Conservation (phyloP, 805 yeast genomes). For the Starmerella geochares region DNA sequence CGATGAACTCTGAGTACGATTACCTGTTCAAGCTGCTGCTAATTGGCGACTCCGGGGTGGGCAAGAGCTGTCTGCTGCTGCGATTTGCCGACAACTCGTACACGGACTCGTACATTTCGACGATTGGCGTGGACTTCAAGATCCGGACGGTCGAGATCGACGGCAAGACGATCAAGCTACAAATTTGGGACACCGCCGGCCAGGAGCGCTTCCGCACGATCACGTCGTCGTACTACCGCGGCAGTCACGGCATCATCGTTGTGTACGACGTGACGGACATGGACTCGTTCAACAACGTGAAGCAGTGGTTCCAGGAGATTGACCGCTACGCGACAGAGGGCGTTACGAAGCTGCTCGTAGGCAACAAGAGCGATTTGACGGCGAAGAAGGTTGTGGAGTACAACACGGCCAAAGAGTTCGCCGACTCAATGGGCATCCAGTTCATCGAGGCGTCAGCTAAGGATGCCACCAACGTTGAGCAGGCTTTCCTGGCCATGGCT, state of each 20-base stretch:
- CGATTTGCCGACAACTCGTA: slow-evolving; percentile 96
- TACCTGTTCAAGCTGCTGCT: slow-evolving; percentile 86
- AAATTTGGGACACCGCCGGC: slow-evolving; percentile 99
- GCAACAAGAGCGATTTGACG: slow-evolving; percentile 88
- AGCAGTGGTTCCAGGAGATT: slow-evolving; percentile 97
- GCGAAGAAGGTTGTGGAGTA: slow-evolving; percentile 94
- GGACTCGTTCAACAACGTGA: slow-evolving; percentile 75
- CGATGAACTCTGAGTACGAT: slow-evolving; percentile 64
- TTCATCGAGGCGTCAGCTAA: slow-evolving; percentile 94
- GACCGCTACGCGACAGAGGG: slow-evolving; percentile 98
- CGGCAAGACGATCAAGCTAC: slow-evolving; percentile 93
- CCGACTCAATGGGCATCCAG: slow-evolving; percentile 88
- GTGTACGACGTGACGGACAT: slow-evolving; percentile 98
- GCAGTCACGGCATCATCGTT: slow-evolving; percentile 96
- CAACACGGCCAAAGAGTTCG: slow-evolving; percentile 93
- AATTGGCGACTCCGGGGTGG: slow-evolving; percentile 98
- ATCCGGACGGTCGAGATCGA: slow-evolving; percentile 62
- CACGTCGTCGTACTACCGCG: slow-evolving; percentile 94
- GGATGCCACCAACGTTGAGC: slow-evolving; percentile 92
- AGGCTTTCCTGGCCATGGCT: slow-evolving; percentile 97
- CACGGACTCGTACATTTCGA: slow-evolving; percentile 92
- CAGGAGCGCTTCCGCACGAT: slow-evolving; percentile 97
- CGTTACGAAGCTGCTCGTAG: slow-evolving; percentile 88
- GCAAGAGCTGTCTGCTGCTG: slow-evolving; percentile 87
- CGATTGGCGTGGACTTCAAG: slow-evolving; percentile 94